phyloP scores from a whole-genome alignment of 2,329 filamentous ascomycete genomes.

The Aspergillus nomiae region DNA sequence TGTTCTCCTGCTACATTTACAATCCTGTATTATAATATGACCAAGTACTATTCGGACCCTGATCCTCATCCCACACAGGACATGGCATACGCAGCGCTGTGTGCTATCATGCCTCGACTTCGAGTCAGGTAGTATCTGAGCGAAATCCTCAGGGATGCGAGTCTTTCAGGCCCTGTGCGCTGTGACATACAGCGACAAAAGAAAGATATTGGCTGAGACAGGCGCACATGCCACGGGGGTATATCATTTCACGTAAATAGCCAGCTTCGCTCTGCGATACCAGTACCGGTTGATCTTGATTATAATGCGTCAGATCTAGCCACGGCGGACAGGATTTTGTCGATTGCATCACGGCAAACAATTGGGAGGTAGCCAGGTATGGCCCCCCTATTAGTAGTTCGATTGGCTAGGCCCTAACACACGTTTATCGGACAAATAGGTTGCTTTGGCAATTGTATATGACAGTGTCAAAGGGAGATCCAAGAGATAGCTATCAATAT shows the following conservation, averaged over 20 bases:
- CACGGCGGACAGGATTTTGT: no score
- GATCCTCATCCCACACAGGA: not conserved
- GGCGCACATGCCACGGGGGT: not conserved
- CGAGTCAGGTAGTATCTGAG: not conserved
- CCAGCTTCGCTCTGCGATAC: not conserved
- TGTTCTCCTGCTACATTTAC: not conserved
- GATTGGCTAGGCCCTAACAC: no score
- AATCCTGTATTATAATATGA: not conserved
- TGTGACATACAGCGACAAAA: not conserved
- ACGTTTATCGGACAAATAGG: no score
- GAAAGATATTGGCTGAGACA: not conserved
- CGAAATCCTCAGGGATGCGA: not conserved
- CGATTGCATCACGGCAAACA: no score
- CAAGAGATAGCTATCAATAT: no score
- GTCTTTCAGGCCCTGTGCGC: no score
- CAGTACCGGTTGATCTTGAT: not conserved
- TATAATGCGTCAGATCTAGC: not conserved
- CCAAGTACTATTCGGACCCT: not conserved
- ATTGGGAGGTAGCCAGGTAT: no score
- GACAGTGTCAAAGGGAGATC: no score
- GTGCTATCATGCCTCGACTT: not conserved
- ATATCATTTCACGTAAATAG: not conserved
- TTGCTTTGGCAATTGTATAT: no score
- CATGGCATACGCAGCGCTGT: not conserved
- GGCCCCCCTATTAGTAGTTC: no score